Evolutionary conservation across 345 rosid species (phyloP).

Genomic region (Populus alba): DNA sequence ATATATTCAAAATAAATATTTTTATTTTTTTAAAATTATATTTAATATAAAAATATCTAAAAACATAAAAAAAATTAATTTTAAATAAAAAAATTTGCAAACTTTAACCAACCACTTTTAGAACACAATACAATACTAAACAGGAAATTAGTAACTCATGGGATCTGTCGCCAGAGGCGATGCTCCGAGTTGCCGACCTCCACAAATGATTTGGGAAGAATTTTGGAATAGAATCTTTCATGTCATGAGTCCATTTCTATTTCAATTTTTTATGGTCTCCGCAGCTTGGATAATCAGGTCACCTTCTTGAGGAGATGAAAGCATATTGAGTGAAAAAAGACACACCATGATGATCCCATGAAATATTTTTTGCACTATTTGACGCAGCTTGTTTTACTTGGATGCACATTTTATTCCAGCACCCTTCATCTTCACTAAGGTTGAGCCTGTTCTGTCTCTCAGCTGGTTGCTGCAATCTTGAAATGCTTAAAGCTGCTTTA

Average conservation of each 20-base stretch:
- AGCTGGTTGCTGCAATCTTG: not conserved
- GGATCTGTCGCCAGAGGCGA: constrained; percentile 6
- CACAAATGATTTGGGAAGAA: not conserved
- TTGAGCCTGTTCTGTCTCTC: not conserved
- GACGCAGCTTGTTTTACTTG: not conserved
- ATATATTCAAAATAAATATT: no score
- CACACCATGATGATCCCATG: constrained; percentile 47
- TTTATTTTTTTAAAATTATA: no score
- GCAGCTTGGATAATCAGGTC: constrained; percentile 29
- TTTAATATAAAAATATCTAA: no score
- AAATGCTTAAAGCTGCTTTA: not conserved
- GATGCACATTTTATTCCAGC: not conserved
- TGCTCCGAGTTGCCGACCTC: not conserved
- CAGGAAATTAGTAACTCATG: not conserved
- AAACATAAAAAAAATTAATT: no score
- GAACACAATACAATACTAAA: no score
- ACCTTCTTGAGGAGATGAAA: constrained; percentile 61
- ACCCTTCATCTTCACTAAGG: not conserved
- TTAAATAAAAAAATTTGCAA: no score
- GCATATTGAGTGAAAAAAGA: constrained; percentile 44
- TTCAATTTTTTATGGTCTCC: not conserved
- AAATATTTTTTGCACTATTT: constrained; percentile 36
- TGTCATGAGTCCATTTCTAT: not conserved
- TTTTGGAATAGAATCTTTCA: not conserved
- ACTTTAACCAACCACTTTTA: no score